Conservation (phyloP, 495 filamentous ascomycete genomes). For the Aspergillus cristatus region DNA sequence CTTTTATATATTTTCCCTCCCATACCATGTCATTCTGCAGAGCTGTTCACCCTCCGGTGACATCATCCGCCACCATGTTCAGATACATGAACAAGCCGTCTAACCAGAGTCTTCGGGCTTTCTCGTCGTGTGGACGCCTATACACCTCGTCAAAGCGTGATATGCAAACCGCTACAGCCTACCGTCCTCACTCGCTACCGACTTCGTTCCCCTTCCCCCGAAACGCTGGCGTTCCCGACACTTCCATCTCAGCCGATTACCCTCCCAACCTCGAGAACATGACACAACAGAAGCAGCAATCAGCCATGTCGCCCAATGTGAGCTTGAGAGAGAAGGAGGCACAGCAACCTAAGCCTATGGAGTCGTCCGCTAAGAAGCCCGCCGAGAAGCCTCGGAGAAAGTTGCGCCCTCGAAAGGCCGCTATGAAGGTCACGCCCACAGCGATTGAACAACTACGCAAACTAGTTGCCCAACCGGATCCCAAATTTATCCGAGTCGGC, state of each 20-base stretch:
- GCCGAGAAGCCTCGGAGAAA: conserved; percentile 47
- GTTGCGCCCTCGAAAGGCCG: conserved; percentile 78
- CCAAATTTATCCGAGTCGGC: conserved; percentile 87
- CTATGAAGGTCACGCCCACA: conserved; percentile 71
- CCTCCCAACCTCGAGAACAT: conserved; percentile 14
- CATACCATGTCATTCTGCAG: conserved; percentile 29
- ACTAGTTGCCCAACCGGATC: conserved; percentile 70
- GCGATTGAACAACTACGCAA: conserved; percentile 68
- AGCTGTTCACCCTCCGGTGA: conserved; percentile 32
- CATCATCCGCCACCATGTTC: conserved; percentile 48
- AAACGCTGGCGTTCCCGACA: conserved; percentile 55
- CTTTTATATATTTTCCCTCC: not conserved
- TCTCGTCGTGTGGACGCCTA: conserved; percentile 51
- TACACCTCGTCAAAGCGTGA: conserved; percentile 53
- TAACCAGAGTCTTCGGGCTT: conserved; percentile 49
- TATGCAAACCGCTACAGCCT: conserved; percentile 64
- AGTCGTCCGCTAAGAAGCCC: conserved; percentile 25
- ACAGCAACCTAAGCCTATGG: conserved; percentile 44
- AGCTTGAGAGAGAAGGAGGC: conserved; percentile 53
- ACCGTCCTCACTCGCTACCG: conserved; percentile 65
- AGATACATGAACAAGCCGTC: conserved; percentile 37
- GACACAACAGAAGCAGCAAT: conserved; percentile 15
- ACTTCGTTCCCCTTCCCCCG: conserved; percentile 57
- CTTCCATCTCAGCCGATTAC: conserved; percentile 54
- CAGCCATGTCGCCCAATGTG: conserved; percentile 13